Evolutionary conservation across 345 rosid genomes (phyloP).

Genomic region (Eucalyptus guilfoylei): DNA sequence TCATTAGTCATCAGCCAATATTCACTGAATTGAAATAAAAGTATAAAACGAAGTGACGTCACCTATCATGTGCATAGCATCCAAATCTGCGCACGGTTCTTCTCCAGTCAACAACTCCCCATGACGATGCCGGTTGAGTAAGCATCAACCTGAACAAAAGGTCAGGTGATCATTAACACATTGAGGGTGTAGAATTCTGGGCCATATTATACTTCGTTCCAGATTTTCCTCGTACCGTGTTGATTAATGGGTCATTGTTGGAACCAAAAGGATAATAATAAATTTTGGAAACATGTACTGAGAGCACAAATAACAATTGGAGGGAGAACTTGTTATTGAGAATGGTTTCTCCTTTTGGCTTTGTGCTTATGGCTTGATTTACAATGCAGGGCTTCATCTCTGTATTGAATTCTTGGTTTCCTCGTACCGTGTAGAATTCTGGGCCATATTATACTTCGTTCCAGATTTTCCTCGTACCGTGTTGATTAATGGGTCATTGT

Average conservation of each 20-base stretch:
- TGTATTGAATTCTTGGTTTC: background rate
- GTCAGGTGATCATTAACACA: background rate
- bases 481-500: background rate
- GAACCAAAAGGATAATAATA: background rate
- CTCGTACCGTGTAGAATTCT: background rate
- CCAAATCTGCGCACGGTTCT: conserved; percentile 53
- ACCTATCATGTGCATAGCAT: conserved; percentile 53
- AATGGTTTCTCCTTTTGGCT: background rate
- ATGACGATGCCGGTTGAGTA: conserved; percentile 56
- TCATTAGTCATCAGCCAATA: background rate
- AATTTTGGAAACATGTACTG: background rate
- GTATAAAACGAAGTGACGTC: background rate
- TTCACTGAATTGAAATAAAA: background rate
- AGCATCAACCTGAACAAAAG: conserved; percentile 31
- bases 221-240: background rate
- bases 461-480: background rate
- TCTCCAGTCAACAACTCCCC: conserved; percentile 64
- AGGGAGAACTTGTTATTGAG: background rate
- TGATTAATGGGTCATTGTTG: background rate
- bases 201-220: background rate
- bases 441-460: background rate
- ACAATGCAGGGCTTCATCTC: background rate
- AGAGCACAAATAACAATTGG: background rate
- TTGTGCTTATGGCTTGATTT: background rate
- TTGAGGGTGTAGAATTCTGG: background rate